Percentiles rank a stretch among this genome's conserved stretches.
These are phyloP conservation scores for Epichloe sp. DNA, from an alignment of 2,329 filamentous ascomycete genomes.

Conservation along the genomic window DNA sequence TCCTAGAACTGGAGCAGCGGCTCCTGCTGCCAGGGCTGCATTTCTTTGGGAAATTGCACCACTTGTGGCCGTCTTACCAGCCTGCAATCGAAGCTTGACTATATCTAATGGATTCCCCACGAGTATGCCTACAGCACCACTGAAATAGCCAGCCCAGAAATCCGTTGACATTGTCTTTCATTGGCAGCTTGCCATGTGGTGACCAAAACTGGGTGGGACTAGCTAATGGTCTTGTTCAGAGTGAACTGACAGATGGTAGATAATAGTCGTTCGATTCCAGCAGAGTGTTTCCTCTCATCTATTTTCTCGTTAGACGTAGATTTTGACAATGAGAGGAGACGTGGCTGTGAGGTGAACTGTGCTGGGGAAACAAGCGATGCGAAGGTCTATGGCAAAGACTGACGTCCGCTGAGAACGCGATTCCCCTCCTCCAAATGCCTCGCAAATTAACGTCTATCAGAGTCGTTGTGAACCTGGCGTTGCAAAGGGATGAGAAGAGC, in stretches of 20 bases:
- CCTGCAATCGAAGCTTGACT: conserved; percentile 54
- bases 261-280: background rate
- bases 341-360: background rate
- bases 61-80: conserved; percentile 17
- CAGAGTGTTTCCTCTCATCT: background rate
- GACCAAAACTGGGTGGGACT: background rate
- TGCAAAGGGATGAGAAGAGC: too few species aligned
- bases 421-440: too few species aligned
- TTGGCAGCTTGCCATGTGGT: background rate
- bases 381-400: too few species aligned
- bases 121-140: conserved; percentile 72
- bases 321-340: background rate
- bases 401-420: too few species aligned
- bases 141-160: conserved; percentile 88
- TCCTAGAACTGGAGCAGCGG: conserved; percentile 73
- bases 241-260: background rate
- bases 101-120: conserved; percentile 80
- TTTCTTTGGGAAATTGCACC: conserved; percentile 14
- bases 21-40: conserved; percentile 42
- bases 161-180: conserved; percentile 59
- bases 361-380: too few species aligned
- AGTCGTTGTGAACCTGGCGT: too few species aligned
- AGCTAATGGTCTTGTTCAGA: background rate
- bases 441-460: too few species aligned
- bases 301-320: background rate